Evolutionary conservation across 2,329 filamentous ascomycete genomes (phyloP), one percentile per base, ranked within the genome.

Genomic region (Alternaria viburni): DNA sequence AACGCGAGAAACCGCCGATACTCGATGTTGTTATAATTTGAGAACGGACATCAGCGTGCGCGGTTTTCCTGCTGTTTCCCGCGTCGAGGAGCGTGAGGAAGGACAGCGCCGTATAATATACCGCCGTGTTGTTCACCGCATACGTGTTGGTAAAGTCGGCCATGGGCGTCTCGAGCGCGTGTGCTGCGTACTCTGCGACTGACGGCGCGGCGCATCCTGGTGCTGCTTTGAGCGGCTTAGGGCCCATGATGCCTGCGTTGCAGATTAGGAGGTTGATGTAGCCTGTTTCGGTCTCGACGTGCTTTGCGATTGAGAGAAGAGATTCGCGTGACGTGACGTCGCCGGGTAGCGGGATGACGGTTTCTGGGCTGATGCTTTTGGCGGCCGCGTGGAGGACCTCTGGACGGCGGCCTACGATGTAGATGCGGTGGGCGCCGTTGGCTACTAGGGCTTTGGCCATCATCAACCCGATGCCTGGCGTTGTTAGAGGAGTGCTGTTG

Each of bases 81-180:
- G 75, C 79, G n/a, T 82, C 80, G 0, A 83, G 79, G 10, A 83
- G 69, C 1, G 79, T 70, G 51, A 83, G 66, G 59, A 83, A 83
- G 0, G 81, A 80, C 0, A 82, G 59, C 2, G 78, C 72, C 0
- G 81, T 83, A 58, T 81, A 83, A 64, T 81, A 82, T 1, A 79
- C 72, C 2, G 74, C 80, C 2, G 79, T 81, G 2, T 76, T 70
- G 23, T 83, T 83, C 2, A 83, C 77, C 11, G 81, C 79, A 17
- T 81, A 80, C 12, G 76, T 74, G 69, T 77, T 17, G 2, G 67
- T 80, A 12, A 81, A 78, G 2, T 58, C 73, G 64, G 66, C 28
- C 65, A 69, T 72, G 5, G 70, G 63, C 12, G 66, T 67, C 15
- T 58, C 46, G 4, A 73, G 61, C 3, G 71, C 67, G 45, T 74